Percentiles rank a stretch among this genome's conserved stretches.
phyloP scores from a whole-genome alignment of 192 early-diverging fungal genomes.

The Linnemannia elongata region DNA sequence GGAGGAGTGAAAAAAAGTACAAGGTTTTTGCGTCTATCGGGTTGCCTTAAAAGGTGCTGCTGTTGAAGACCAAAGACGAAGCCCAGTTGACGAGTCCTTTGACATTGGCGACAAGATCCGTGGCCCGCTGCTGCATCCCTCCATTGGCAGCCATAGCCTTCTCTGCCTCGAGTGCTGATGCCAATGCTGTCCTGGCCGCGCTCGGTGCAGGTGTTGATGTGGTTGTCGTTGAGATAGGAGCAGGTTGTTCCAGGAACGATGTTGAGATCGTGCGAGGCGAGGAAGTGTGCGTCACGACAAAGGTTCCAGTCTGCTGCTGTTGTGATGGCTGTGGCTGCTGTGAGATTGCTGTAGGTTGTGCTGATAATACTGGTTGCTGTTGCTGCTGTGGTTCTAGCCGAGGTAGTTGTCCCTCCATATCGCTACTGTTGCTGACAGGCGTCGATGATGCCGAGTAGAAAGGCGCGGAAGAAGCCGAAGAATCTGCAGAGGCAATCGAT shows the following conservation, averaged over 20 bases:
- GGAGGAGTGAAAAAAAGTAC: neutral
- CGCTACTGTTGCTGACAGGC: neutral
- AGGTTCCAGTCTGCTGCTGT: neutral
- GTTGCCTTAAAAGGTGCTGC: constrained; percentile 38
- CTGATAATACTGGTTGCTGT: constrained; percentile 3
- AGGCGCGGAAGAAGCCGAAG: neutral
- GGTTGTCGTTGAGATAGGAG: neutral
- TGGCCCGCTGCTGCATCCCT: constrained; percentile 46
- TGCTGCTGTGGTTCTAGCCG: neutral
- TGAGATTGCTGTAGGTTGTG: too few species aligned
- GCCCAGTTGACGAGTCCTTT: constrained; percentile 58
- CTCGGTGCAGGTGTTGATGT: neutral
- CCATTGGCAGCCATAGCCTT: neutral
- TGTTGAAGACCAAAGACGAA: constrained; percentile 55
- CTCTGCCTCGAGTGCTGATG: constrained; percentile 7
- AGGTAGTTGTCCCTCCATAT: neutral
- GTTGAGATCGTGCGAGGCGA: neutral
- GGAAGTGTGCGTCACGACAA: neutral
- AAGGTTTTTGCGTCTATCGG: neutral
- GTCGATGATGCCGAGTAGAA: neutral
- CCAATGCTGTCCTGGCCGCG: neutral
- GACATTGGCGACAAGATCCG: constrained; percentile 41
- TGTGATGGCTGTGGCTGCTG: neutral
- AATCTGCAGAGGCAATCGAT: neutral
- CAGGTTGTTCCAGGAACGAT: neutral